A percentile compares a stretch with the other conserved stretches of the same genome.
Evolutionary conservation across 768 basidiomycete genomes (phyloP).

Genomic region (Boletales sp.): DNA sequence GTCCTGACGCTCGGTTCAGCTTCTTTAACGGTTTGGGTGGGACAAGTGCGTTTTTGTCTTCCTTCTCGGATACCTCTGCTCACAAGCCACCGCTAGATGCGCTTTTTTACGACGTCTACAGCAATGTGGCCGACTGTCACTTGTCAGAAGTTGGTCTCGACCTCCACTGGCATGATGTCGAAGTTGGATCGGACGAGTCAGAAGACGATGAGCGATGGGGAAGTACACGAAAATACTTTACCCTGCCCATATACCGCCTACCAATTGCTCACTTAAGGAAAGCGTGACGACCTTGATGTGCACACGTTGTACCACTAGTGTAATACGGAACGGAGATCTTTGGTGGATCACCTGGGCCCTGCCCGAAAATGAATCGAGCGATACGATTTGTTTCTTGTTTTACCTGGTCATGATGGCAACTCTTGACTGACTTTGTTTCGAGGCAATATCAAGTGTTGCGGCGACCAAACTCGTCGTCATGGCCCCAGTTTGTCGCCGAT

Average conservation of each 20-base stretch:
- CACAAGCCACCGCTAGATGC: constrained; percentile 50
- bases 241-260: constrained; percentile 68
- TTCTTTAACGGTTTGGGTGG: constrained; percentile 98
- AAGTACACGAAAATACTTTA: constrained; percentile 72
- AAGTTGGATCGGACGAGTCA: constrained; percentile 48
- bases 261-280: constrained; percentile 44
- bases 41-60: constrained; percentile 58
- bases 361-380: no score
- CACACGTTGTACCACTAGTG: not conserved
- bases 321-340: not conserved
- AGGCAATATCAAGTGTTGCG: not conserved
- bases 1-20: constrained; percentile 76
- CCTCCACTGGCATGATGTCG: constrained; percentile 79
- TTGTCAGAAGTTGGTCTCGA: constrained; percentile 77
- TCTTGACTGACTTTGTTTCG: no score
- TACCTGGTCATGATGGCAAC: no score
- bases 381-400: no score
- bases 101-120: constrained; percentile 89
- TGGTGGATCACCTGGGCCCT: not conserved
- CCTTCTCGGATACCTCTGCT: not conserved
- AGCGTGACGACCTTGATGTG: constrained; percentile 3
- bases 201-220: constrained; percentile 66
- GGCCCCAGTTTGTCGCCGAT: constrained; percentile 1
- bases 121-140: constrained; percentile 79
- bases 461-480: constrained; percentile 16